Evolutionary conservation across 129 eudicot species (phyloP).

Genomic region (Daucus carota): DNA sequence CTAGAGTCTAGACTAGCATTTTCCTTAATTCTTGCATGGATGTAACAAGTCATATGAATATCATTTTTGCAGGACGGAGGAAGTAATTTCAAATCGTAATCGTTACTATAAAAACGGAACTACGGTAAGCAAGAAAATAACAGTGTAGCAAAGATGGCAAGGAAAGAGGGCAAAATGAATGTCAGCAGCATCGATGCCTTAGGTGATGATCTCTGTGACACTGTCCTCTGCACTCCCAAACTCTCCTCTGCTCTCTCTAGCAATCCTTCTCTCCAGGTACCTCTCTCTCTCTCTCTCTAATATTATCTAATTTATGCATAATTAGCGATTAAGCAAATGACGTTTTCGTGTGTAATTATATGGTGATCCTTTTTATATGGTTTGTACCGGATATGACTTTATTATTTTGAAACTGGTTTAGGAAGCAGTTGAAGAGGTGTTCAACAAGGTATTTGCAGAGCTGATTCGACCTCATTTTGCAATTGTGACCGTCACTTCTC

Average conservation of each 20-base stretch:
- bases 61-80: too few species aligned
- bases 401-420: constrained; percentile 3
- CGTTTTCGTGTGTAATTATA: background rate
- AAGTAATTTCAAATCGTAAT: too few species aligned
- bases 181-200: constrained; percentile 31
- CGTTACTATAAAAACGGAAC: too few species aligned
- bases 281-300: background rate
- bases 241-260: constrained; percentile 59
- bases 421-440: constrained; percentile 35
- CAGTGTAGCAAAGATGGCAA: too few species aligned
- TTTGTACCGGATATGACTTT: background rate
- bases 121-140: too few species aligned
- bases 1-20: too few species aligned
- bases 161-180: background rate
- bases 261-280: constrained; percentile 42
- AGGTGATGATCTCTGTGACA: constrained; percentile 55
- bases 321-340: background rate
- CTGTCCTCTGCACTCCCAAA: constrained; percentile 57
- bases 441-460: background rate
- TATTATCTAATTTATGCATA: too few species aligned
- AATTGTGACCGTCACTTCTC: constrained; percentile 41
- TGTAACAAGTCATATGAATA: too few species aligned
- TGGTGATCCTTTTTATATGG: too few species aligned
- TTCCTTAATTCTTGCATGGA: too few species aligned
- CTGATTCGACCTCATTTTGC: constrained; percentile 30